A percentile compares a stretch with the other conserved stretches of the same genome.
Conservation (phyloP, 2,329 filamentous ascomycete species). For the Scytalidium lignicola region DNA sequence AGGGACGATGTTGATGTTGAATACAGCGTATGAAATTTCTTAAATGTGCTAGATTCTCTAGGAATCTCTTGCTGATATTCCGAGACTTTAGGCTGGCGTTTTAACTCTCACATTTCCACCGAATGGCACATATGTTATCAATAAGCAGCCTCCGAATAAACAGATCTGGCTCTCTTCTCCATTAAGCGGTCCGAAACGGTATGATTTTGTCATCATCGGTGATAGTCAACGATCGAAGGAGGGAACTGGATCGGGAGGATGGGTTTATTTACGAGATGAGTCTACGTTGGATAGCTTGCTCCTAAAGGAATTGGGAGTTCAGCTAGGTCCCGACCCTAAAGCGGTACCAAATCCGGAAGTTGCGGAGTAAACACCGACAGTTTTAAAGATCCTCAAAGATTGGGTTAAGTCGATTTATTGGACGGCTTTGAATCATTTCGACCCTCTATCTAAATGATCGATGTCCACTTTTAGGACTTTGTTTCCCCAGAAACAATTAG, state of each 20-base stretch:
- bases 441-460: too few relatives aligned
- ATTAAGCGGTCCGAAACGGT: slow-evolving; percentile 85
- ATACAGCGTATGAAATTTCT: slow-evolving; percentile 62
- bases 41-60: slow-evolving; percentile 2
- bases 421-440: too few relatives aligned
- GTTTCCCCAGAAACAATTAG: too few relatives aligned
- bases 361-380: not conserved
- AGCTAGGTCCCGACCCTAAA: slow-evolving; percentile 20
- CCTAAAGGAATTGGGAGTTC: slow-evolving; percentile 68
- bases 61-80: slow-evolving; percentile 3
- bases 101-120: slow-evolving; percentile 67
- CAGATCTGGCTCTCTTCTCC: slow-evolving; percentile 96
- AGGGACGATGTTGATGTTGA: slow-evolving; percentile 79
- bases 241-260: slow-evolving; percentile 66
- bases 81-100: slow-evolving; percentile 73
- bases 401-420: not conserved
- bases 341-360: not conserved
- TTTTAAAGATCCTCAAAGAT: not conserved
- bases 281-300: slow-evolving; percentile 68
- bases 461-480: too few relatives aligned
- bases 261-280: slow-evolving; percentile 87
- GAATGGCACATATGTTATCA: slow-evolving; percentile 83
- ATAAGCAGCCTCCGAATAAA: slow-evolving; percentile 97
- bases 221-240: slow-evolving; percentile 77
- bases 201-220: slow-evolving; percentile 75